Evolutionary conservation across 192 early-diverging fungal genomes (phyloP).

Genomic region (Phycomyces blakesleeanus): DNA sequence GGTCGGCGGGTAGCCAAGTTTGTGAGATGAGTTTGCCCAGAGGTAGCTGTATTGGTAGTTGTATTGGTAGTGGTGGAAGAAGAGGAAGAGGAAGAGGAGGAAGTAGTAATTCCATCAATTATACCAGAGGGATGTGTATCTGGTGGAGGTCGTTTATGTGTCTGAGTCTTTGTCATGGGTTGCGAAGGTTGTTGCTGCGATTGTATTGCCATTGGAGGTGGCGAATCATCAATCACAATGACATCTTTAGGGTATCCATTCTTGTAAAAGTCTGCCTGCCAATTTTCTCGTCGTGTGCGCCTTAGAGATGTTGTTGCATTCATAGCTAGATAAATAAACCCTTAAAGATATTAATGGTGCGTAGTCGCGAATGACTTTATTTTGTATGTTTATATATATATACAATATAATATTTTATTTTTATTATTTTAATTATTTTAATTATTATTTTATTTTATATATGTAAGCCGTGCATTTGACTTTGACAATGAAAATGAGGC

Average conservation of each 20-base stretch:
- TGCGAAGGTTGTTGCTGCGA: neutral
- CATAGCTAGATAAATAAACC: neutral
- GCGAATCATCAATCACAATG: slow-evolving; percentile 41
- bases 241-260: slow-evolving; percentile 41
- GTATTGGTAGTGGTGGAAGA: too few species aligned
- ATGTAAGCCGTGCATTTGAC: too few species aligned
- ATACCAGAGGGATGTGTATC: neutral
- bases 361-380: too few species aligned
- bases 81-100: too few species aligned
- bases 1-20: neutral
- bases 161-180: too few species aligned
- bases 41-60: too few species aligned
- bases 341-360: neutral
- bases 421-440: too few species aligned
- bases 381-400: too few species aligned
- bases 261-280: slow-evolving; percentile 39
- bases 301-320: slow-evolving; percentile 1
- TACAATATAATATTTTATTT: too few species aligned
- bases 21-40: neutral
- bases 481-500: too few species aligned
- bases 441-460: too few species aligned
- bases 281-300: slow-evolving; percentile 21
- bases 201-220: slow-evolving; percentile 17
- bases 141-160: neutral
- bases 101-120: neutral